A percentile compares a stretch with the other conserved stretches of the same genome.
These are phyloP conservation scores for Talaromyces islandicus DNA, from an alignment of 2,329 filamentous ascomycete species.

Conservation along the genomic window DNA sequence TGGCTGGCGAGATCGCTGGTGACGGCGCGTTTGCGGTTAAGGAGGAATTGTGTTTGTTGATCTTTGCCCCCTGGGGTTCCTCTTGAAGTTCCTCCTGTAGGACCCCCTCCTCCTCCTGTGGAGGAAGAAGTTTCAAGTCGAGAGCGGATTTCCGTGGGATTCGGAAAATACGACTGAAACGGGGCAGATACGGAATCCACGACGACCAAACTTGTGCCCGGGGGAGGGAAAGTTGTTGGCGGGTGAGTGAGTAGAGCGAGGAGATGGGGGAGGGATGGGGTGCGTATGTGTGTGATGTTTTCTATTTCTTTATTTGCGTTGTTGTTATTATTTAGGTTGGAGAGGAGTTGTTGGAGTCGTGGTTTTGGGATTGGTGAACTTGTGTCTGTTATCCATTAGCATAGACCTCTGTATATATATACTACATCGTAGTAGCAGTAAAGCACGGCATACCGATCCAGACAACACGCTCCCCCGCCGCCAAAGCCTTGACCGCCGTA, in stretches of 20 bases:
- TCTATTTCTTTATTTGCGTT: conserved; percentile 3
- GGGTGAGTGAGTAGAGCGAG: conserved; percentile 68
- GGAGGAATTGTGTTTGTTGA: conserved; percentile 33
- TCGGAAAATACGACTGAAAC: conserved; percentile 71
- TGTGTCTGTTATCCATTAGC: conserved; percentile 34
- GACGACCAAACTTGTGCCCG: conserved; percentile 61
- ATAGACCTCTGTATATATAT: not conserved
- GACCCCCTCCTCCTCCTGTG: conserved; percentile 9
- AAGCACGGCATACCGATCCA: conserved; percentile 86
- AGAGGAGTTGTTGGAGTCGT: conserved; percentile 26
- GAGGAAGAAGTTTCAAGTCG: conserved; percentile 24
- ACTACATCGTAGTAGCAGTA: no score
- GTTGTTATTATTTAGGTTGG: no score
- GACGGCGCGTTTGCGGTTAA: conserved; percentile 49
- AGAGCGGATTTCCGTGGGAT: conserved; percentile 36
- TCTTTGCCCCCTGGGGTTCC: conserved; percentile 19
- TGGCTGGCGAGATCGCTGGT: conserved; percentile 58
- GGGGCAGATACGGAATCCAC: conserved; percentile 73
- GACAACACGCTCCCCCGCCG: conserved; percentile 57
- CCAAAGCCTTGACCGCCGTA: conserved; percentile 58
- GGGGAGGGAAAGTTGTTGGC: conserved; percentile 57
- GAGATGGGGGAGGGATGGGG: conserved; percentile 56
- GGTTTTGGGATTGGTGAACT: conserved; percentile 42
- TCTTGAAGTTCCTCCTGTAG: no score
- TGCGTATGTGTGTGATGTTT: conserved; percentile 55